These are phyloP conservation scores for Marasmius fiardii DNA, from an alignment of 1,284 basidiomycete species.

Conservation along the genomic window DNA sequence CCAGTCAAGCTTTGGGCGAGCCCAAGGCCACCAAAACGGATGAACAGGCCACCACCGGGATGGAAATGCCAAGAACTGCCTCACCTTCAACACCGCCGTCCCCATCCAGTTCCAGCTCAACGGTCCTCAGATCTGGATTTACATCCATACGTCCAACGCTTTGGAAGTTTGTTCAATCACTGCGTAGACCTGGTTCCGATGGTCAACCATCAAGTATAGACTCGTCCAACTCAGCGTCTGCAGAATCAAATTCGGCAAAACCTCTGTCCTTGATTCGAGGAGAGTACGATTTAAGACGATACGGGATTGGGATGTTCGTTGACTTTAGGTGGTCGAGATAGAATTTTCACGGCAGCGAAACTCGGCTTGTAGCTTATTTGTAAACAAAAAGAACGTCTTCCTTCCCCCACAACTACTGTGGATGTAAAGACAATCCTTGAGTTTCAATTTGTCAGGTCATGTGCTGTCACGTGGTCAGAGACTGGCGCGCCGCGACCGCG, in stretches of 20 bases:
- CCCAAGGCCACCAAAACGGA: not conserved
- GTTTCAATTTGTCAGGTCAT: too few relatives aligned
- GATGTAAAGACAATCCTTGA: too few relatives aligned
- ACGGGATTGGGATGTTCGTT: slow-evolving; percentile 66
- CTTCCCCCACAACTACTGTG: too few relatives aligned
- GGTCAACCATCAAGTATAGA: not conserved
- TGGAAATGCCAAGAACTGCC: not conserved
- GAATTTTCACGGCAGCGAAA: too few relatives aligned
- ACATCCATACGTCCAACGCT: not conserved
- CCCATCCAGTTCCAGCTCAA: not conserved
- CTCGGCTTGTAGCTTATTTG: too few relatives aligned
- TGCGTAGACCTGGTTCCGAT: slow-evolving; percentile 10
- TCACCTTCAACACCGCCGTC: not conserved
- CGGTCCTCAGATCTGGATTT: not conserved
- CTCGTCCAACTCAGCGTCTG: not conserved
- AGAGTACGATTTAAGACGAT: slow-evolving; percentile 68
- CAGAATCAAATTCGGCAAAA: not conserved
- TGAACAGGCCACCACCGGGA: slow-evolving; percentile 3
- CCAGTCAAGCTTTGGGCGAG: slow-evolving; percentile 5
- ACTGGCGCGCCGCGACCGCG: not conserved
- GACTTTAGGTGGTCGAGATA: slow-evolving; percentile 64
- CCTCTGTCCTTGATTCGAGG: slow-evolving; percentile 36
- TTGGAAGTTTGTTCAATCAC: not conserved
- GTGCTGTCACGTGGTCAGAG: not conserved
- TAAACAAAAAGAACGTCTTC: too few relatives aligned